Percentiles rank a stretch among this genome's conserved stretches.
These are phyloP conservation scores for Eucalyptus caleyi DNA, from an alignment of 345 rosid genomes.

Conservation along the genomic window DNA sequence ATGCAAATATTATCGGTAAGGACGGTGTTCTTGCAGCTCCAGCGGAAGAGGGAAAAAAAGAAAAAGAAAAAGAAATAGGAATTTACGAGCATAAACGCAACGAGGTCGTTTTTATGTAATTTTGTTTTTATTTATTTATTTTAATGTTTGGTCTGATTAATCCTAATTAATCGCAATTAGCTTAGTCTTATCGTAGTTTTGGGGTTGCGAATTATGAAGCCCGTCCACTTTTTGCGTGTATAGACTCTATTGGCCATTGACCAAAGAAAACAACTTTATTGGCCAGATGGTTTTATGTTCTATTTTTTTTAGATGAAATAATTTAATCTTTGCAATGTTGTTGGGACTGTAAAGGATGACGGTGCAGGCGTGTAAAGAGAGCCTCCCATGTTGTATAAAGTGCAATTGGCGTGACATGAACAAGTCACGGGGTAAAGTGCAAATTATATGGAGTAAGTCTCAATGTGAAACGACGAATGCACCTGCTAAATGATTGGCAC, in stretches of 20 bases:
- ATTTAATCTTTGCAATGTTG: background rate
- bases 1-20: background rate
- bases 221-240: background rate
- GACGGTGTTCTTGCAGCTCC: background rate
- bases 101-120: background rate
- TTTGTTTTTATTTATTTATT: background rate
- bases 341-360: background rate
- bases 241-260: background rate
- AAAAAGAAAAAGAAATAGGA: background rate
- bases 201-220: background rate
- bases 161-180: background rate
- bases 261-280: too few relatives aligned
- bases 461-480: background rate
- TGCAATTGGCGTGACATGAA: background rate
- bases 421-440: background rate
- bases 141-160: background rate
- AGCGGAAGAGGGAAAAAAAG: background rate
- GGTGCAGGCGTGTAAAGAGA: background rate
- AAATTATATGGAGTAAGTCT: background rate
- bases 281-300: background rate
- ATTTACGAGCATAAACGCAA: background rate
- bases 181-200: background rate
- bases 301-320: background rate
- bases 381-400: background rate
- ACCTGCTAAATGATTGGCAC: background rate